These are phyloP conservation scores for Xeromyces bisporus DNA, from an alignment of 495 filamentous ascomycete genomes.

Conservation along the genomic window DNA sequence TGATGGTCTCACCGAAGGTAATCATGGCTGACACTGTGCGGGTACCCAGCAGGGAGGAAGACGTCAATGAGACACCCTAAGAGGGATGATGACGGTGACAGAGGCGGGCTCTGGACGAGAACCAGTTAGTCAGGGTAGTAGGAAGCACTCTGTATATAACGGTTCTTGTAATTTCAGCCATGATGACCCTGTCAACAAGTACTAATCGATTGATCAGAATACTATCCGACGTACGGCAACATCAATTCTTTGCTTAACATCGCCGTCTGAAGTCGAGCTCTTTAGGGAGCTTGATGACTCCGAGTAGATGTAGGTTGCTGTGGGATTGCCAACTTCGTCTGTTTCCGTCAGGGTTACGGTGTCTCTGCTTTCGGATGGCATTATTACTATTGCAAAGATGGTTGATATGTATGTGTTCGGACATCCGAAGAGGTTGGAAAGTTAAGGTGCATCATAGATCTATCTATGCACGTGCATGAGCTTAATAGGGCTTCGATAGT, in stretches of 20 bases:
- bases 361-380: constrained; percentile 7
- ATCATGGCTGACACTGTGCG: constrained; percentile 76
- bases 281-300: constrained; percentile 4
- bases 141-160: too few species aligned
- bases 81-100: constrained; percentile 11
- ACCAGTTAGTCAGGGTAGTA: too few species aligned
- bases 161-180: too few species aligned
- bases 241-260: constrained; percentile 14
- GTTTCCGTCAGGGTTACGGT: constrained; percentile 20
- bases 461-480: too few species aligned
- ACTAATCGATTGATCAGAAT: too few species aligned
- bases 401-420: too few species aligned
- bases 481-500: too few species aligned
- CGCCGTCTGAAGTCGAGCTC: neutral
- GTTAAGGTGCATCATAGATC: too few species aligned
- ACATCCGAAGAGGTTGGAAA: too few species aligned
- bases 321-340: constrained; percentile 20
- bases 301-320: constrained; percentile 23
- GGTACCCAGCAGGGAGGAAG: constrained; percentile 88
- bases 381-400: too few species aligned
- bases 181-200: too few species aligned
- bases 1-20: constrained; percentile 54
- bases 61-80: constrained; percentile 26
- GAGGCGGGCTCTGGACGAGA: constrained; percentile 4
- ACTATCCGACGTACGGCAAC: constrained; percentile 16